These are phyloP conservation scores for Fusarium sacchari DNA, from an alignment of 2,329 filamentous ascomycete genomes.

Conservation along the genomic window DNA sequence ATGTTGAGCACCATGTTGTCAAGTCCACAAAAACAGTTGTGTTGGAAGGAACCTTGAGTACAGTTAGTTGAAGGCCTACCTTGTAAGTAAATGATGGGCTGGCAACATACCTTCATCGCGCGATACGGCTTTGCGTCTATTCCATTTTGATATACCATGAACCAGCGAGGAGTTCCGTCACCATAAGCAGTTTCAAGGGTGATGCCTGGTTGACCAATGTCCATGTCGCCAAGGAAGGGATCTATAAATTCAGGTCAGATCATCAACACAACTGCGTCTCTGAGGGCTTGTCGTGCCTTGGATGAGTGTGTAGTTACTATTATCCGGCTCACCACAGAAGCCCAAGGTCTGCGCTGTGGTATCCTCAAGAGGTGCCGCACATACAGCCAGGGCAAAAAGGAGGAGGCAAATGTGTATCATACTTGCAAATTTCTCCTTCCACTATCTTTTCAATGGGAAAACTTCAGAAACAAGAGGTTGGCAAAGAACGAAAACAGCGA, in stretches of 20 bases:
- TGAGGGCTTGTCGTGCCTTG: not conserved
- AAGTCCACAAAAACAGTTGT: slow-evolving; percentile 32
- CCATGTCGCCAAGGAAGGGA: slow-evolving; percentile 28
- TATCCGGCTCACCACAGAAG: slow-evolving; percentile 8
- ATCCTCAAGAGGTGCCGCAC: not conserved
- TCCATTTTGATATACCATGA: slow-evolving; percentile 36
- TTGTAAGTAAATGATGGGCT: not conserved
- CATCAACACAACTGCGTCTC: not conserved
- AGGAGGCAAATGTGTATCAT: not conserved
- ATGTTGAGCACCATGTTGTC: slow-evolving; percentile 10
- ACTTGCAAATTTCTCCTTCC: not conserved
- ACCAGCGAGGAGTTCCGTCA: slow-evolving; percentile 19
- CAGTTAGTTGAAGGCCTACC: not conserved
- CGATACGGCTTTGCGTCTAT: slow-evolving; percentile 36
- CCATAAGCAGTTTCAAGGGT: slow-evolving; percentile 8
- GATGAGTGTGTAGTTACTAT: slow-evolving; percentile 23
- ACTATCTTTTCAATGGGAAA: not conserved
- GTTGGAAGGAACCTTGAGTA: slow-evolving; percentile 19
- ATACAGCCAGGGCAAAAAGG: not conserved
- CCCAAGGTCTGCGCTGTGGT: too few species aligned
- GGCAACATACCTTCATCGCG: slow-evolving; percentile 20
- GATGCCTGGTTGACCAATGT: slow-evolving; percentile 29
- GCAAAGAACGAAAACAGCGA: not conserved
- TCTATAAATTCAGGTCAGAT: not conserved
- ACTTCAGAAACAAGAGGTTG: not conserved